Conservation (phyloP, 805 yeast genomes). For the Nakazawaea populi region DNA sequence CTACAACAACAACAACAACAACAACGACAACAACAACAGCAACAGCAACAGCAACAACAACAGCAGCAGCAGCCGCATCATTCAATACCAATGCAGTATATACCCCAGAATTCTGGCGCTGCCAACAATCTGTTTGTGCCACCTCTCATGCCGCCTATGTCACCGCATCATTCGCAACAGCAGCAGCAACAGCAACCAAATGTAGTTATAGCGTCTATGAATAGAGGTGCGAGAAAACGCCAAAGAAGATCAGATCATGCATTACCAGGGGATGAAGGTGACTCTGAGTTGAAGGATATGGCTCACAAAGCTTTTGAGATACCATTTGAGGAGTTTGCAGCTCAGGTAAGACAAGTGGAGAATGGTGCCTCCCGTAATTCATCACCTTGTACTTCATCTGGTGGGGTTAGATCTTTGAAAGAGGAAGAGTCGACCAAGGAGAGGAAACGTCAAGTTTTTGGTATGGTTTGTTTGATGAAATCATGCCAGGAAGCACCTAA, state of each 20-base stretch:
- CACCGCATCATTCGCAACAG: background rate
- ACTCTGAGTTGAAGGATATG: slow-evolving; percentile 29
- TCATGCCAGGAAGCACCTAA: slow-evolving; percentile 46
- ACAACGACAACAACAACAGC: background rate
- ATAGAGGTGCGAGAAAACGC: slow-evolving; percentile 17
- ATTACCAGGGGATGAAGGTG: slow-evolving; percentile 28
- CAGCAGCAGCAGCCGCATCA: slow-evolving; percentile 9
- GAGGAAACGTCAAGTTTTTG: slow-evolving; percentile 70
- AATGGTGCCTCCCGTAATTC: background rate
- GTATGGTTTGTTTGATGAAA: slow-evolving; percentile 72
- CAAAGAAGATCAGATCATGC: slow-evolving; percentile 26
- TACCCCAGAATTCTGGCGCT: background rate
- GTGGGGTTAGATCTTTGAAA: slow-evolving; percentile 12
- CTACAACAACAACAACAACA: background rate
- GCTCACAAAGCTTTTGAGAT: slow-evolving; percentile 28
- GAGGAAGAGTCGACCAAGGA: slow-evolving; percentile 29
- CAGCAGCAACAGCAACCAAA: background rate
- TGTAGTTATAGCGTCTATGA: background rate
- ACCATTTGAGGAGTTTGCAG: slow-evolving; percentile 31
- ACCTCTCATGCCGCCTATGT: background rate
- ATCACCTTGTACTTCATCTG: background rate
- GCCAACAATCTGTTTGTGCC: background rate
- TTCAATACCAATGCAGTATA: background rate
- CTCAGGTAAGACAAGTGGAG: slow-evolving; percentile 28
- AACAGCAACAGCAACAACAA: slow-evolving; percentile 5